phyloP scores from a whole-genome alignment of 495 filamentous ascomycete species.

The Podospora sp. region DNA sequence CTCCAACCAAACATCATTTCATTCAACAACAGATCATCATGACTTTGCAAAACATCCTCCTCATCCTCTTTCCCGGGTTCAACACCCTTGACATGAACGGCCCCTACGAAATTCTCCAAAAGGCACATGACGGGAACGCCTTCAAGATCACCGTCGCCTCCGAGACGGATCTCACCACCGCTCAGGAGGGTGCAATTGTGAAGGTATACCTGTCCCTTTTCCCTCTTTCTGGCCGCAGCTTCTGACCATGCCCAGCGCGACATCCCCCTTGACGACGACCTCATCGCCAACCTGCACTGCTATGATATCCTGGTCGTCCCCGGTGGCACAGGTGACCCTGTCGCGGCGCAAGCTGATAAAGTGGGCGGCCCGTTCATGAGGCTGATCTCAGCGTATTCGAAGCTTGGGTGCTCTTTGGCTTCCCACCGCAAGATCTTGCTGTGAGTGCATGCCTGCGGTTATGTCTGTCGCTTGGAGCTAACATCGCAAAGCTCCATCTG shows the following conservation, averaged over 20 bases:
- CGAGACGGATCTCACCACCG: constrained; percentile 17
- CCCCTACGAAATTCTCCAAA: constrained; percentile 19
- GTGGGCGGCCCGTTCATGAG: constrained; percentile 8
- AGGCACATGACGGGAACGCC: not conserved
- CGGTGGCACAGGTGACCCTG: not conserved
- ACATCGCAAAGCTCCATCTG: constrained; percentile 12
- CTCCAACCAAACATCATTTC: not conserved
- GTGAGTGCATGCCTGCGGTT: not conserved
- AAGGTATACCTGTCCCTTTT: constrained; percentile 4
- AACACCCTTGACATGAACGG: constrained; percentile 24
- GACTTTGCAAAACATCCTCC: constrained; percentile 10
- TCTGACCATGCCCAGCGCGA: constrained; percentile 9
- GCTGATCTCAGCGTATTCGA: constrained; percentile 2
- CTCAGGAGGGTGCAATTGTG: constrained; percentile 16
- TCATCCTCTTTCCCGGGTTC: constrained; percentile 22
- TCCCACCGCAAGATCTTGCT: not conserved
- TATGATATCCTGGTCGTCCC: constrained; percentile 22
- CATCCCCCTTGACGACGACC: constrained; percentile 12
- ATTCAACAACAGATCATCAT: not conserved
- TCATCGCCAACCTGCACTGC: constrained; percentile 6
- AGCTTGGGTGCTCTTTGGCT: not conserved
- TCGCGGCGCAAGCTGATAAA: constrained; percentile 2
- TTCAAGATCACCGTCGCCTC: constrained; percentile 17
- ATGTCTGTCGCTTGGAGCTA: not conserved
- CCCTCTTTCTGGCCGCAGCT: not conserved